phyloP scores from a whole-genome alignment of 805 yeast species.

The Nakazawaea ambrosiae region DNA sequence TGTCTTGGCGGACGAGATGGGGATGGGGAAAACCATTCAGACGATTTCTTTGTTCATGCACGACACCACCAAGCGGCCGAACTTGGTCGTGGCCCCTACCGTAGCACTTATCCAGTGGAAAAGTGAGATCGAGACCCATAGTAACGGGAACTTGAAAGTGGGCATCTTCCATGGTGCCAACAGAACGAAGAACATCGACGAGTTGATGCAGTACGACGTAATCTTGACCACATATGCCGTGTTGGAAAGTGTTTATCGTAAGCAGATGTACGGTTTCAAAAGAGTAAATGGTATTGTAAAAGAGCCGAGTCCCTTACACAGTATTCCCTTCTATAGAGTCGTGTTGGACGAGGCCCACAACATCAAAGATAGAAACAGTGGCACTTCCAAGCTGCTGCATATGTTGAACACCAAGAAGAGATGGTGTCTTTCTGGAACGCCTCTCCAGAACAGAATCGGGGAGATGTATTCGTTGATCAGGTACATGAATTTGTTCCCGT shows the following conservation, averaged over 20 bases:
- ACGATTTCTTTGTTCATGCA: constrained; percentile 81
- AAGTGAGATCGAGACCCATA: constrained; percentile 81
- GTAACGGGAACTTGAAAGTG: constrained; percentile 62
- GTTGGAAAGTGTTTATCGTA: constrained; percentile 77
- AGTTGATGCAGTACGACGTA: constrained; percentile 62
- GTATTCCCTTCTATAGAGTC: constrained; percentile 72
- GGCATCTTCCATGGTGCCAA: constrained; percentile 83
- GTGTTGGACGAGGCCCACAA: constrained; percentile 96
- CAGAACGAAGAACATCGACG: constrained; percentile 51
- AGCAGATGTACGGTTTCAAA: constrained; percentile 76
- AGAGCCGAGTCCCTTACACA: constrained; percentile 71
- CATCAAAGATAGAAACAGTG: constrained; percentile 89
- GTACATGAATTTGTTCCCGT: constrained; percentile 78
- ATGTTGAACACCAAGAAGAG: constrained; percentile 61
- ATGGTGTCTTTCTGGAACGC: constrained; percentile 95
- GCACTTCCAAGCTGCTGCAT: constrained; percentile 90
- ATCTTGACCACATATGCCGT: constrained; percentile 90
- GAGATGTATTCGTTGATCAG: constrained; percentile 91
- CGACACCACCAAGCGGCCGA: constrained; percentile 63
- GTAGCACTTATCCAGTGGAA: constrained; percentile 99
- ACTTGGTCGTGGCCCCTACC: constrained; percentile 92
- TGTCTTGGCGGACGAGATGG: constrained; percentile 97
- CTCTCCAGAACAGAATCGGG: constrained; percentile 92
- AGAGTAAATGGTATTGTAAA: constrained; percentile 65
- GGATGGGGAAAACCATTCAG: constrained; percentile 98